Conservation (phyloP, 805 yeast species). For the Saccharomyces eubayanus region DNA sequence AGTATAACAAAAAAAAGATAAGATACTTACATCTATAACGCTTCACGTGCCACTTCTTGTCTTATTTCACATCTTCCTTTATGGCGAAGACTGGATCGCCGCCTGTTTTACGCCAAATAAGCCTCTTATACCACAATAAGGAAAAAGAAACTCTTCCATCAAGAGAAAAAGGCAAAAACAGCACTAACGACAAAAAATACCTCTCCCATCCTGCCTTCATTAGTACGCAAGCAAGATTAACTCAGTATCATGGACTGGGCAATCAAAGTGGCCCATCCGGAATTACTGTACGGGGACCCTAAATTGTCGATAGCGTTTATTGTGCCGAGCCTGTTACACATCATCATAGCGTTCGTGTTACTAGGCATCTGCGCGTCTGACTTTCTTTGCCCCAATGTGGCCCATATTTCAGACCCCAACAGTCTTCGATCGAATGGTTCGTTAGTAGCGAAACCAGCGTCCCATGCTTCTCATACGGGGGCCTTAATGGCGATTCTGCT, state of each 20-base stretch:
- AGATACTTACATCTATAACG: background rate
- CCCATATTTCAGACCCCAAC: conserved; percentile 22
- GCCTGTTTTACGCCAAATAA: background rate
- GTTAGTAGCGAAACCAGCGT: background rate
- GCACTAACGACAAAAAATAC: background rate
- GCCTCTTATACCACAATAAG: background rate
- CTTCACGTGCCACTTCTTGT: background rate
- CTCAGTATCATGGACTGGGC: conserved; percentile 15
- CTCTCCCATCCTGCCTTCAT: background rate
- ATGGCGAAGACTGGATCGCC: background rate
- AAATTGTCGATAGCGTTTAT: conserved; percentile 15
- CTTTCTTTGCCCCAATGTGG: conserved; percentile 30
- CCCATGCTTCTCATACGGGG: conserved; percentile 11
- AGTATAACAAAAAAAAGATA: background rate
- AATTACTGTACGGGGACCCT: conserved; percentile 17
- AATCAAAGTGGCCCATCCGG: conserved; percentile 23
- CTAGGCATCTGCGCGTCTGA: conserved; percentile 32
- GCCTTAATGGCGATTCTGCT: conserved; percentile 26
- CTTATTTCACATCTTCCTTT: background rate
- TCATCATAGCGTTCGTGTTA: conserved; percentile 23
- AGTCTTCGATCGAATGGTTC: conserved; percentile 3
- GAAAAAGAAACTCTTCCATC: background rate
- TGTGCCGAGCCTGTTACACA: conserved; percentile 21
- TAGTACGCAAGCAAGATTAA: background rate
- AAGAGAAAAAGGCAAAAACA: background rate